These are phyloP conservation scores for Ceratobasidium sp. DNA, from an alignment of 1,284 basidiomycete genomes.

Conservation along the genomic window DNA sequence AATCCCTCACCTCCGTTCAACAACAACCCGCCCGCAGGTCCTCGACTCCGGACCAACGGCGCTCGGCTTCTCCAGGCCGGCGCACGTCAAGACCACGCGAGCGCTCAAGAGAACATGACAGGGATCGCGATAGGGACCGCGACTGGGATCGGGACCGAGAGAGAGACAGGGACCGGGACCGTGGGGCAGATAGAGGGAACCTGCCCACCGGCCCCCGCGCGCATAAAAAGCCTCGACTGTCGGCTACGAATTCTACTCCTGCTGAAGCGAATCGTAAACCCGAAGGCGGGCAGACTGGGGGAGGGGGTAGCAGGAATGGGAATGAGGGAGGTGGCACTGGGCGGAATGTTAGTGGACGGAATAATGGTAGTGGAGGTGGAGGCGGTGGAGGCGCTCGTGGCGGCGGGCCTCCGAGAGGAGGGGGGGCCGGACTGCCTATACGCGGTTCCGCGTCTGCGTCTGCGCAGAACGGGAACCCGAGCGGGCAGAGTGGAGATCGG, in stretches of 20 bases:
- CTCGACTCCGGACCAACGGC: conserved; percentile 41
- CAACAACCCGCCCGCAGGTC: conserved; percentile 30
- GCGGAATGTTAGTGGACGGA: conserved; percentile 27
- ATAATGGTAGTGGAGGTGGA: conserved; percentile 24
- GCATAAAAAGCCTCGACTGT: conserved; percentile 78
- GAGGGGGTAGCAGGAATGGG: conserved; percentile 16
- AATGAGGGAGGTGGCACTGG: conserved; percentile 13
- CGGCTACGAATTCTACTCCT: conserved; percentile 50
- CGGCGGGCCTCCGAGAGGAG: conserved; percentile 5
- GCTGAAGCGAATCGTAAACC: conserved; percentile 14
- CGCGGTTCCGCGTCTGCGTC: conserved; percentile 24
- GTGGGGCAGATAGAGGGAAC: conserved; percentile 30
- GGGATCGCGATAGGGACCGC: conserved; percentile 17
- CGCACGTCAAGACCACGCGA: conserved; percentile 27
- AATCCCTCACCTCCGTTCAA: conserved; percentile 38
- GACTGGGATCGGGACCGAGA: conserved; percentile 30
- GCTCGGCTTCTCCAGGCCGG: conserved; percentile 33
- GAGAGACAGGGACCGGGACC: conserved; percentile 33
- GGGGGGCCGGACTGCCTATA: conserved; percentile 24
- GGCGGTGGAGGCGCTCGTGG: conserved; percentile 14
- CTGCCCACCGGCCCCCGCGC: conserved; percentile 82
- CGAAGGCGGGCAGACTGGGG: conserved; percentile 11
- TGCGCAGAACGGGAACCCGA: conserved; percentile 17
- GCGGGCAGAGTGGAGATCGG: conserved; percentile 33
- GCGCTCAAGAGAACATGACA: conserved; percentile 27